A percentile compares a stretch with the other conserved stretches of the same genome.
Evolutionary conservation across 495 filamentous ascomycete species (phyloP).

Genomic region (Aspergillus haitiensis): DNA sequence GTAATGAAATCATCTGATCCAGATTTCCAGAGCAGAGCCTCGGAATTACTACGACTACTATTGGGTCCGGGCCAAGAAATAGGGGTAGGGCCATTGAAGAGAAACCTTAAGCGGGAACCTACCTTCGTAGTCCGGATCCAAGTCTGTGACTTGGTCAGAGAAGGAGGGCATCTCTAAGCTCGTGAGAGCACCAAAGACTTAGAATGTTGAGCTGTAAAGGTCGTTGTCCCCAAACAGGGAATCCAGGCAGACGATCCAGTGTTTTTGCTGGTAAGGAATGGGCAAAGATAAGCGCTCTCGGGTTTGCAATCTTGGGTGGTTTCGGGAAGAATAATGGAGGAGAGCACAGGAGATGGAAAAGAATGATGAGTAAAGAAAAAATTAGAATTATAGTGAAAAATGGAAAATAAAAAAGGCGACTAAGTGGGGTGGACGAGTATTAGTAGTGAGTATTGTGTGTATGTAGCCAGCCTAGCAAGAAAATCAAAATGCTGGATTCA

Average conservation of each 20-base stretch:
- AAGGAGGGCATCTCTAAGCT: slow-evolving; percentile 36
- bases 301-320: neutral
- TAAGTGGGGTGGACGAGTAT: slow-evolving; percentile 2
- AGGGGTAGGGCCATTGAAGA: slow-evolving; percentile 7
- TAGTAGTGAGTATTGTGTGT: too few relatives aligned
- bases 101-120: slow-evolving; percentile 25
- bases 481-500: neutral
- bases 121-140: slow-evolving; percentile 38
- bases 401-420: slow-evolving; percentile 14
- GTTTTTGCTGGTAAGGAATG: too few relatives aligned
- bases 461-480: neutral
- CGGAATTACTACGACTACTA: slow-evolving; percentile 27
- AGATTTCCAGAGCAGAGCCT: slow-evolving; percentile 16
- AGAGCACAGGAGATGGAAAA: neutral
- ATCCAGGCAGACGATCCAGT: neutral
- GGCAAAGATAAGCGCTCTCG: neutral
- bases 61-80: slow-evolving; percentile 18
- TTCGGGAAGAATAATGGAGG: neutral
- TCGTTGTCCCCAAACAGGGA: slow-evolving; percentile 2
- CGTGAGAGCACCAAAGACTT: slow-evolving; percentile 2
- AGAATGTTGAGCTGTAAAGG: neutral
- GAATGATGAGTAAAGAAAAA: neutral
- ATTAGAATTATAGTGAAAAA: slow-evolving; percentile 1
- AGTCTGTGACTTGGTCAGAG: slow-evolving; percentile 32
- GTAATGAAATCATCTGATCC: slow-evolving; percentile 29